These are phyloP conservation scores for Chamaenerion angustifolium DNA, from an alignment of 345 rosid species.

Conservation along the genomic window DNA sequence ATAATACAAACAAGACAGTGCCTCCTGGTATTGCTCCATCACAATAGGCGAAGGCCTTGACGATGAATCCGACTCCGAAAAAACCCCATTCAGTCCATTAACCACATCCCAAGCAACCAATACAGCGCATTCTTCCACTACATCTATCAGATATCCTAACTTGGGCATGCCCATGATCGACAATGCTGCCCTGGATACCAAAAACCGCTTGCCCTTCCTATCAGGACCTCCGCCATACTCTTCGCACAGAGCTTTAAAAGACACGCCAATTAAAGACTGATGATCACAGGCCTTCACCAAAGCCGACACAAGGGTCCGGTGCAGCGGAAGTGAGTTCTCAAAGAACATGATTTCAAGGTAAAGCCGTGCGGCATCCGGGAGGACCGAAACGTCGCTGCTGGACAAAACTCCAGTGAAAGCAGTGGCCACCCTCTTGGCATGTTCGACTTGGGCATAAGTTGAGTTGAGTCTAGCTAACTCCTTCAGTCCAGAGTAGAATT, in stretches of 20 bases:
- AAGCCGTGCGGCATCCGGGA: constrained; percentile 29
- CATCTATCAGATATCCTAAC: constrained; percentile 61
- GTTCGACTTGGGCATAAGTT: constrained; percentile 55
- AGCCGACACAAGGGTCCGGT: constrained; percentile 57
- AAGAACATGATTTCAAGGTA: constrained; percentile 61
- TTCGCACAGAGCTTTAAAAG: constrained; percentile 53
- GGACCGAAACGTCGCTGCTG: constrained; percentile 4
- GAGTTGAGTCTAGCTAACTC: constrained; percentile 58
- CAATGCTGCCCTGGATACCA: constrained; percentile 67
- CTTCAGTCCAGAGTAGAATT: constrained; percentile 33
- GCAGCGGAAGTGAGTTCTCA: constrained; percentile 78
- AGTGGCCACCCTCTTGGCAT: constrained; percentile 48
- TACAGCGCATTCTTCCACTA: constrained; percentile 58
- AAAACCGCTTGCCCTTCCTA: constrained; percentile 37
- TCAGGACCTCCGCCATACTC: constrained; percentile 31
- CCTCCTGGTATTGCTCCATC: constrained; percentile 94
- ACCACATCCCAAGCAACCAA: constrained; percentile 58
- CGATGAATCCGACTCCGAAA: constrained; percentile 40
- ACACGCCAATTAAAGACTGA: constrained; percentile 29
- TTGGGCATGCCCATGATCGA: constrained; percentile 89
- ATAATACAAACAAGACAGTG: constrained; percentile 82
- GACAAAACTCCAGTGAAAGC: constrained; percentile 38
- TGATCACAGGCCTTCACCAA: constrained; percentile 41
- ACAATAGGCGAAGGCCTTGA: constrained; percentile 82
- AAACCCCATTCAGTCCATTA: constrained; percentile 49